A percentile compares a stretch with the other conserved stretches of the same genome.
phyloP scores from a whole-genome alignment of 345 rosid species.

The Gossypium longicalyx region DNA sequence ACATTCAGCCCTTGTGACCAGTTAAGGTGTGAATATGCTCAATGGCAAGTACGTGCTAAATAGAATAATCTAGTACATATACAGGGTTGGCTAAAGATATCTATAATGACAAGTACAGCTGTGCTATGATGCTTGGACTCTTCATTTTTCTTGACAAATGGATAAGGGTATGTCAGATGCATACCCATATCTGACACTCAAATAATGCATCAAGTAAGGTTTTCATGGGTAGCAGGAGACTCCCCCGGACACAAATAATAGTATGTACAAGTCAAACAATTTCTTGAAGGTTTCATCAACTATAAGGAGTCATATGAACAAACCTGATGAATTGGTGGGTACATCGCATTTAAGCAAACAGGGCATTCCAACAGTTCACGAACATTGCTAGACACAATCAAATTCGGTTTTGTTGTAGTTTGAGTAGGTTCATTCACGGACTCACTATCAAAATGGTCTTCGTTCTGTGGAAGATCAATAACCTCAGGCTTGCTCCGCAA shows the following conservation, averaged over 20 bases:
- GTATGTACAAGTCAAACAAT: neutral
- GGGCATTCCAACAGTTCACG: slow-evolving; percentile 83
- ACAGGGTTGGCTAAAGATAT: neutral
- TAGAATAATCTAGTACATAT: neutral
- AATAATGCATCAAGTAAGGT: neutral
- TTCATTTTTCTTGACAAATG: neutral
- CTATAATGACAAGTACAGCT: neutral
- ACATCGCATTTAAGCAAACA: slow-evolving; percentile 82
- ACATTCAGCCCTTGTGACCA: neutral
- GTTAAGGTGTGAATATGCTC: neutral
- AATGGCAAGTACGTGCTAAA: neutral
- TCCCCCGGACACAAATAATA: neutral
- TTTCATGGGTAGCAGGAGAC: neutral
- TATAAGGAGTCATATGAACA: neutral
- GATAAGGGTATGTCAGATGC: neutral
- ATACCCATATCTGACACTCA: neutral
- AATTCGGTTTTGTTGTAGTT: slow-evolving; percentile 46
- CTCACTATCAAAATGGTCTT: slow-evolving; percentile 50
- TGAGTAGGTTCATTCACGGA: slow-evolving; percentile 50
- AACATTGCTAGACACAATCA: slow-evolving; percentile 64
- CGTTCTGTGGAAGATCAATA: slow-evolving; percentile 57
- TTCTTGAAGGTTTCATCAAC: neutral
- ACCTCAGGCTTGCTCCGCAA: slow-evolving; percentile 59
- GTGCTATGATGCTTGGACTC: neutral
- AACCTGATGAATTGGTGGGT: slow-evolving; percentile 92